Conservation (phyloP, 1,139 yeast species). For the Kodamaea alishanica region DNA sequence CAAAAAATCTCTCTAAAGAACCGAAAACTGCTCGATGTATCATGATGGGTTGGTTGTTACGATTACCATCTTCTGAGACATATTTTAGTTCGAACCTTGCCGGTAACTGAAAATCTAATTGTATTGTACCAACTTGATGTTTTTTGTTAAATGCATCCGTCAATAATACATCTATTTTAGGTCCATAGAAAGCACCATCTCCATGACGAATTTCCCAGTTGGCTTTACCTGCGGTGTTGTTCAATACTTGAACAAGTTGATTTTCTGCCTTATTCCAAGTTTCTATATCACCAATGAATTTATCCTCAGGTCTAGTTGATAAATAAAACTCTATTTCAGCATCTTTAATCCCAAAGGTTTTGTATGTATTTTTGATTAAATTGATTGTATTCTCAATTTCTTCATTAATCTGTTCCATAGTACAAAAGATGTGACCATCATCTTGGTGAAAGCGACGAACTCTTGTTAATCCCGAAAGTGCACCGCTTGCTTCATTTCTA, state of each 20-base stretch:
- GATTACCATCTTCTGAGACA: constrained; percentile 46
- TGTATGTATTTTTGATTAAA: constrained; percentile 74
- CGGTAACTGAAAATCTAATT: constrained; percentile 93
- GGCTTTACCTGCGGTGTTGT: constrained; percentile 49
- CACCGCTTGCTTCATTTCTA: constrained; percentile 94
- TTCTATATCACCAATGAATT: constrained; percentile 73
- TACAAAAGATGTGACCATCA: constrained; percentile 96
- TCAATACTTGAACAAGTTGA: constrained; percentile 62
- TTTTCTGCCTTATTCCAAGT: constrained; percentile 87
- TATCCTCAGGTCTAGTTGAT: constrained; percentile 85
- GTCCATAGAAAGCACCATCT: constrained; percentile 99
- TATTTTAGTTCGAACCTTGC: constrained; percentile 74
- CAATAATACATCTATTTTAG: constrained; percentile 83
- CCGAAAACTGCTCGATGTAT: constrained; percentile 96
- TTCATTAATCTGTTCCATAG: constrained; percentile 69
- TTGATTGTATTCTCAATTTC: constrained; percentile 76
- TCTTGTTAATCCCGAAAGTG: constrained; percentile 88
- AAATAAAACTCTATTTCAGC: constrained; percentile 63
- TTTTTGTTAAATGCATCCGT: constrained; percentile 79
- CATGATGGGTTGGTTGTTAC: constrained; percentile 73
- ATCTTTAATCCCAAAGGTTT: constrained; percentile 63
- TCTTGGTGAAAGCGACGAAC: constrained; percentile 98
- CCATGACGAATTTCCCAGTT: constrained; percentile 78
- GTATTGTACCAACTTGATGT: constrained; percentile 96
- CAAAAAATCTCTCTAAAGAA: constrained; percentile 87